A percentile compares a stretch with the other conserved stretches of the same genome.
These are phyloP conservation scores for Penicillium paradoxum DNA, from an alignment of 495 filamentous ascomycete genomes.

Conservation along the genomic window DNA sequence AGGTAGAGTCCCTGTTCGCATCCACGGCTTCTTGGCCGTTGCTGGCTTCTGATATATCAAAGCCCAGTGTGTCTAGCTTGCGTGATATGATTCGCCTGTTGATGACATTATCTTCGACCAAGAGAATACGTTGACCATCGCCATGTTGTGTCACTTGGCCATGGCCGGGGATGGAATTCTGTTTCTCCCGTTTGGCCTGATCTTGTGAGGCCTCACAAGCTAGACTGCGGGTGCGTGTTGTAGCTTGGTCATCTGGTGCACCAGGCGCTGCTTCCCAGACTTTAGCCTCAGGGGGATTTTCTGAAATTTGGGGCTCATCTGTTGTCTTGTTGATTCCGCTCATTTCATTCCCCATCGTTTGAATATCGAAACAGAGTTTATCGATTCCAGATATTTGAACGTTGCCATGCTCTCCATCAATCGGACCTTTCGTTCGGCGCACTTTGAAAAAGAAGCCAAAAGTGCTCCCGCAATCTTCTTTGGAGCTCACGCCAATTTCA, in stretches of 20 bases:
- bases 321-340: constrained; percentile 4
- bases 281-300: constrained; percentile 3
- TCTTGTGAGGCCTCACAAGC: neutral
- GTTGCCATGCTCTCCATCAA: constrained; percentile 22
- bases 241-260: neutral
- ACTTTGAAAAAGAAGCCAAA: constrained; percentile 81
- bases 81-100: constrained; percentile 66
- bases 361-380: constrained; percentile 20
- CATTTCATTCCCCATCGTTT: constrained; percentile 16
- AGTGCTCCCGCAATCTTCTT: constrained; percentile 67
- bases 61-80: constrained; percentile 58
- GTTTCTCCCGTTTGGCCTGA: neutral
- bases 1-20: constrained; percentile 16
- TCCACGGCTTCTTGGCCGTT: constrained; percentile 74
- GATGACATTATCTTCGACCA: constrained; percentile 83
- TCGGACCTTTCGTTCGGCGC: constrained; percentile 30
- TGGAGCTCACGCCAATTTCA: constrained; percentile 72
- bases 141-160: neutral
- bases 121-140: constrained; percentile 44
- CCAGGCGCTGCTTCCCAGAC: neutral
- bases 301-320: constrained; percentile 5
- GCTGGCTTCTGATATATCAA: constrained; percentile 61
- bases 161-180: too few relatives aligned
- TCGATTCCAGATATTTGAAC: constrained; percentile 13
- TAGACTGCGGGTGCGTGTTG: constrained; percentile 3